Base-by-base conservation (phyloP, 176 grass and related monocot genomes). In the Saccharum spontaneum region DNA sequence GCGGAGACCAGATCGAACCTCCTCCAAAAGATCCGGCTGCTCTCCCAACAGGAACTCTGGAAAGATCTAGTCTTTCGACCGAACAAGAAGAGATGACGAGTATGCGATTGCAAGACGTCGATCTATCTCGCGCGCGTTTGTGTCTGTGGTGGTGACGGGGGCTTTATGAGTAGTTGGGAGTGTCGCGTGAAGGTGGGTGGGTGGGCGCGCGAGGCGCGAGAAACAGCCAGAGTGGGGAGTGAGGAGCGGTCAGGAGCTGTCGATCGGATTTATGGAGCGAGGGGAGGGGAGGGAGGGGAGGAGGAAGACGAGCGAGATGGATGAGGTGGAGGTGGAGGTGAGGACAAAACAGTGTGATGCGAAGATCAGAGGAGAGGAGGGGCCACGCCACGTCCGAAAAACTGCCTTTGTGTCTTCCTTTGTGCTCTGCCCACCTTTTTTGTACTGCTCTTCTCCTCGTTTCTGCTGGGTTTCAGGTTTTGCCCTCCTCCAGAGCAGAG, bases 311-410 rank as follows among this genome's bases (percentile, higher is more conserved):
- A n/a, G 54, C 7, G 69, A 46, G n/a, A 6, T 71, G 23, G 70
- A 2, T 9, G 70, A 46, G 13, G 44, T 13, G 61, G 1, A 6
- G 26, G 17, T 20, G 17, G 4, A n/a, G 17, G 63, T 6, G 26
- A 33, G 45, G 46, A 75, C 73, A 75, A 54, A 75, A 76, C 22
- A 18, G 73, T 22, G 73, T 54, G 71, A 49, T 43, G 40, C 9
- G 31, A 10, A 75, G 38, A 64, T 7, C 12, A 64, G 30, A 14
- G 11, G 63, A 76, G 39, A 66, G 2, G 37, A 44, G 4, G 40
- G 24, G 77, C 77, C 78, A 48, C 63, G 78, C 63, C 77, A 79
- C 78, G 78, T 49, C 26, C 3, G 62, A 79, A 28, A 67, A 67
- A 67, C 61, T 4, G 61, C n/a, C 59, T 26, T 45, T 31, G 16